A percentile compares a stretch with the other conserved stretches of the same genome.
Evolutionary conservation across 1,139 yeast genomes (phyloP).

Genomic region (Sugiyamaella xylanicola): DNA sequence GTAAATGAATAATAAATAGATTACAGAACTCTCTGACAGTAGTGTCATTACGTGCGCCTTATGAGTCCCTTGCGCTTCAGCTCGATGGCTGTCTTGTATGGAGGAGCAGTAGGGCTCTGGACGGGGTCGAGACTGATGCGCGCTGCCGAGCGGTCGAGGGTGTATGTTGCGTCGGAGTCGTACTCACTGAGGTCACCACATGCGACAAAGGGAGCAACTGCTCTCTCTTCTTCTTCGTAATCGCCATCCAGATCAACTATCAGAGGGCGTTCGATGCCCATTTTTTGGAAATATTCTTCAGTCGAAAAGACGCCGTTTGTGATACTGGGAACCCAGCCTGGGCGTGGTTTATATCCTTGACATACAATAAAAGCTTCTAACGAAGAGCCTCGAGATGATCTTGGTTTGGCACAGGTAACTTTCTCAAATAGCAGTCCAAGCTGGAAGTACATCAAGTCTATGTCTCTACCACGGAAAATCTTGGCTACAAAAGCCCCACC

Average conservation of each 20-base stretch:
- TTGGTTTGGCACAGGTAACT: conserved; percentile 93
- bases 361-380: conserved; percentile 94
- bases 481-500: conserved; percentile 96
- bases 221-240: conserved; percentile 59
- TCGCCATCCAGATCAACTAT: conserved; percentile 31
- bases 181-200: conserved; percentile 88
- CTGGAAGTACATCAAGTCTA: conserved; percentile 87
- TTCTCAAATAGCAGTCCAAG: conserved; percentile 78
- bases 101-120: conserved; percentile 94
- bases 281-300: conserved; percentile 70
- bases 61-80: conserved; percentile 75
- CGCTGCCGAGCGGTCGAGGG: conserved; percentile 50
- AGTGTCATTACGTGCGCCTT: conserved; percentile 26
- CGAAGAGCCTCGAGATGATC: conserved; percentile 92
- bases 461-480: conserved; percentile 93
- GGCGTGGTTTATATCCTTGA: conserved; percentile 77
- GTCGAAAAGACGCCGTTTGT: conserved; percentile 55
- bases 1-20: background rate
- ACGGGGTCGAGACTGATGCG: conserved; percentile 75
- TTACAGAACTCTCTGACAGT: background rate
- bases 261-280: conserved; percentile 38
- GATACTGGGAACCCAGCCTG: conserved; percentile 71
- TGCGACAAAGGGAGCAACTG: conserved; percentile 84
- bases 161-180: conserved; percentile 95
- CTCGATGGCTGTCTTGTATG: conserved; percentile 88